Evolutionary conservation across 2,329 filamentous ascomycete species (phyloP).

Genomic region (Orbilia quercus): DNA sequence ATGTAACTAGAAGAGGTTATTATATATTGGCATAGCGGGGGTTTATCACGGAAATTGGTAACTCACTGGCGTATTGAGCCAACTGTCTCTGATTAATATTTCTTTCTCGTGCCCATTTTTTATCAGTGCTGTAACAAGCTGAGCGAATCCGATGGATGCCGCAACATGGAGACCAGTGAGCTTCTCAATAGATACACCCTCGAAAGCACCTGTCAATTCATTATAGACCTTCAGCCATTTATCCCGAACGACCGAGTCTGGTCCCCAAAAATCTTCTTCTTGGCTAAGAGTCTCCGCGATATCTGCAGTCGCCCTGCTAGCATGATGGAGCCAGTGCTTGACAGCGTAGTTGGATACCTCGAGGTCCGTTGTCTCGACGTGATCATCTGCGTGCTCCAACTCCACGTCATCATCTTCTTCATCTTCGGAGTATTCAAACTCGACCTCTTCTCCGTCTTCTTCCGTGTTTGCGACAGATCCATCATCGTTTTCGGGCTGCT

Average conservation of each 20-base stretch:
- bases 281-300: constrained; percentile 64
- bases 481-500: neutral
- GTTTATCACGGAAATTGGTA: neutral
- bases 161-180: constrained; percentile 64
- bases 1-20: constrained; percentile 59
- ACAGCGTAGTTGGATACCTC: constrained; percentile 63
- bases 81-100: constrained; percentile 61
- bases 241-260: constrained; percentile 62
- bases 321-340: constrained; percentile 65
- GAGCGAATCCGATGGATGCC: constrained; percentile 63
- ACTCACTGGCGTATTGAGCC: constrained; percentile 63
- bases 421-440: constrained; percentile 51
- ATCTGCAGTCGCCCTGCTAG: constrained; percentile 64
- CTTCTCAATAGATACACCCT: constrained; percentile 60
- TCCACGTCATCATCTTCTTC: constrained; percentile 60
- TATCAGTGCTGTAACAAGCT: constrained; percentile 63
- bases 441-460: neutral
- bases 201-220: constrained; percentile 61
- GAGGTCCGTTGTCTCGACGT: constrained; percentile 48
- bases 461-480: neutral
- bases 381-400: constrained; percentile 16
- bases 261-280: constrained; percentile 64
- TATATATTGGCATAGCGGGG: neutral
- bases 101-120: constrained; percentile 63
- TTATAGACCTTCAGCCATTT: constrained; percentile 64